Evolutionary conservation across 1,139 yeast species (phyloP).

Genomic region (Yamadazyma jaroonii): DNA sequence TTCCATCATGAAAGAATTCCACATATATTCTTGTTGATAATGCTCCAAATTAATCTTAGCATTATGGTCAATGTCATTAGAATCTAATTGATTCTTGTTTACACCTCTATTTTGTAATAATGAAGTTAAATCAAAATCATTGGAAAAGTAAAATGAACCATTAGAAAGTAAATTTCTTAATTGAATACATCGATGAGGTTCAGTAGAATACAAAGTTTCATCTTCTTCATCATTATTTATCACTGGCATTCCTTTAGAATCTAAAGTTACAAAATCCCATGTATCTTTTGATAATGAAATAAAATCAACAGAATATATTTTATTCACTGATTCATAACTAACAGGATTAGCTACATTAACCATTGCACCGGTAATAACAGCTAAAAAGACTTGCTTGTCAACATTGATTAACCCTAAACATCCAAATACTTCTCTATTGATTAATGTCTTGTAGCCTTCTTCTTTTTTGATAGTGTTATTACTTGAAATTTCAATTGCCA

Average conservation of each 20-base stretch:
- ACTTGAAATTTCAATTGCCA: conserved; percentile 52
- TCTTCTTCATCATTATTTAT: conserved; percentile 17
- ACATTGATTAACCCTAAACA: conserved; percentile 81
- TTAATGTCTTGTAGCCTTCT: conserved; percentile 46
- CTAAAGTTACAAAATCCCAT: conserved; percentile 76
- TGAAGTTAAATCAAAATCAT: conserved; percentile 88
- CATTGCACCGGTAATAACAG: conserved; percentile 72
- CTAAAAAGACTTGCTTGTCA: conserved; percentile 64
- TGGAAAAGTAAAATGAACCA: conserved; percentile 90
- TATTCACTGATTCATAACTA: conserved; percentile 73
- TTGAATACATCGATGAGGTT: conserved; percentile 83
- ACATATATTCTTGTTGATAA: conserved; percentile 85
- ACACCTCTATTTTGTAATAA: conserved; percentile 73
- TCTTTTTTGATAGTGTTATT: conserved; percentile 37
- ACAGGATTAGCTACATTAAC: conserved; percentile 82
- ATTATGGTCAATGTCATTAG: conserved; percentile 11
- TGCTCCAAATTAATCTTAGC: conserved; percentile 36
- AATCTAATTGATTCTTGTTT: conserved; percentile 16
- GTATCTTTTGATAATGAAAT: conserved; percentile 65
- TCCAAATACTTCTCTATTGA: conserved; percentile 65
- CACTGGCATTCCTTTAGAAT: conserved; percentile 61
- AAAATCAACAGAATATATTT: conserved; percentile 82
- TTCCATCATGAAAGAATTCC: conserved; percentile 91
- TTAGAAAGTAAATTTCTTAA: conserved; percentile 73
- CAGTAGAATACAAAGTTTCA: conserved; percentile 18